Conservation (phyloP, 2,329 filamentous ascomycete genomes). For the Cytospora mali region DNA sequence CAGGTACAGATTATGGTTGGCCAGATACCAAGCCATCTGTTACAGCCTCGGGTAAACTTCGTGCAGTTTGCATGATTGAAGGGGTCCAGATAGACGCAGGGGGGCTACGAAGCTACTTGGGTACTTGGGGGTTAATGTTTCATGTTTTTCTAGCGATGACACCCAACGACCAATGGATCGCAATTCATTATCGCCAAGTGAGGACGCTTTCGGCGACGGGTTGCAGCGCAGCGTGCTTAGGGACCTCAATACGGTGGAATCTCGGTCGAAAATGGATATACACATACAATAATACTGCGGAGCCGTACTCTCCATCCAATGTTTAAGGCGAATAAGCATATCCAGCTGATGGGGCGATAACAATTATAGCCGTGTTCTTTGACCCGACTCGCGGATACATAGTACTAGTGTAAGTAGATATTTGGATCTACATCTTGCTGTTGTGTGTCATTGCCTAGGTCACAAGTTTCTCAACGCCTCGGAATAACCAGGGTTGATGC, state of each 20-base stretch:
- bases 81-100: conserved; percentile 14
- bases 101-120: conserved; percentile 10
- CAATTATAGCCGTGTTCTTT: not conserved
- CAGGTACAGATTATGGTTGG: conserved; percentile 2
- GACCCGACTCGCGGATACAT: not conserved
- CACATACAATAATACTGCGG: not conserved
- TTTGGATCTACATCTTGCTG: not conserved
- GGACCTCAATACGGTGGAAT: conserved; percentile 8
- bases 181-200: conserved; percentile 9
- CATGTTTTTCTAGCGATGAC: conserved; percentile 15
- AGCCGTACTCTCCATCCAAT: not conserved
- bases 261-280: not conserved
- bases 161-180: conserved; percentile 14
- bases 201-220: not conserved
- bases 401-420: too few relatives aligned
- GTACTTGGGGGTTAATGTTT: conserved; percentile 22
- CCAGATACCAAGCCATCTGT: conserved; percentile 8
- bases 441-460: not conserved
- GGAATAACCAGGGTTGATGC: too few relatives aligned
- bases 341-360: not conserved
- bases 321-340: not conserved
- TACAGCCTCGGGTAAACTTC: conserved; percentile 4
- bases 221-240: not conserved
- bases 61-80: conserved; percentile 16
- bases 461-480: not conserved